phyloP scores from a whole-genome alignment of 108 stramenopile genomes.

The Cyclotella atomus region DNA sequence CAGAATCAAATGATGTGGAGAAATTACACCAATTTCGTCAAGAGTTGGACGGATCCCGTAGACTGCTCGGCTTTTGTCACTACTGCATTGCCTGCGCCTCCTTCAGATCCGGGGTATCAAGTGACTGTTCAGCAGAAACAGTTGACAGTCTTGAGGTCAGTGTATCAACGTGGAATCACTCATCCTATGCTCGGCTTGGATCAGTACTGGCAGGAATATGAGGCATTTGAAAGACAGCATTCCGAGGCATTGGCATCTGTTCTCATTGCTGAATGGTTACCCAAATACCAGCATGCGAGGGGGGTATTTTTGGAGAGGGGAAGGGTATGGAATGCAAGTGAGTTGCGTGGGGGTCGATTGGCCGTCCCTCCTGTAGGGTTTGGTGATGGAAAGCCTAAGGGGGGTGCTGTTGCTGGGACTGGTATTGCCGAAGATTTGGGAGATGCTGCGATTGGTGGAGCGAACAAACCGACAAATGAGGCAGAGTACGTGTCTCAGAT shows the following conservation, averaged over 20 bases:
- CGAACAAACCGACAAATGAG: conserved; percentile 20
- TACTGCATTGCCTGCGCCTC: conserved; percentile 21
- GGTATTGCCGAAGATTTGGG: conserved; percentile 19
- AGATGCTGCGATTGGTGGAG: conserved; percentile 17
- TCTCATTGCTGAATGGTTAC: conserved; percentile 70
- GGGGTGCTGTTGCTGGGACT: conserved; percentile 7
- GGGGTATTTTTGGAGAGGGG: conserved; percentile 83
- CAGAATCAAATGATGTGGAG: conserved; percentile 85
- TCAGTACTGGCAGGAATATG: conserved; percentile 88
- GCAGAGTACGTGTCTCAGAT: conserved; percentile 61
- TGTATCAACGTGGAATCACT: conserved; percentile 79
- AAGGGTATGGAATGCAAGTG: conserved; percentile 62
- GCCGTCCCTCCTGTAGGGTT: conserved; percentile 71
- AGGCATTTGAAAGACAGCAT: conserved; percentile 79
- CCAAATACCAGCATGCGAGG: conserved; percentile 89
- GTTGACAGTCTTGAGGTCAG: conserved; percentile 62
- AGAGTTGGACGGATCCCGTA: conserved; percentile 48
- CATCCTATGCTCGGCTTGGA: conserved; percentile 89
- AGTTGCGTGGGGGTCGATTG: conserved; percentile 61
- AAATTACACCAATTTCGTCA: conserved; percentile 69
- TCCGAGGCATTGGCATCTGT: conserved; percentile 77
- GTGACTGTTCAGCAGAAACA: conserved; percentile 62
- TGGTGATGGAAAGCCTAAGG: conserved; percentile 3
- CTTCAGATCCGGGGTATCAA: conserved; percentile 44
- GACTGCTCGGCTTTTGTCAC: conserved; percentile 1